Evolutionary conservation across 1,284 basidiomycete species (phyloP).

Genomic region (Rhodotorula sp.): DNA sequence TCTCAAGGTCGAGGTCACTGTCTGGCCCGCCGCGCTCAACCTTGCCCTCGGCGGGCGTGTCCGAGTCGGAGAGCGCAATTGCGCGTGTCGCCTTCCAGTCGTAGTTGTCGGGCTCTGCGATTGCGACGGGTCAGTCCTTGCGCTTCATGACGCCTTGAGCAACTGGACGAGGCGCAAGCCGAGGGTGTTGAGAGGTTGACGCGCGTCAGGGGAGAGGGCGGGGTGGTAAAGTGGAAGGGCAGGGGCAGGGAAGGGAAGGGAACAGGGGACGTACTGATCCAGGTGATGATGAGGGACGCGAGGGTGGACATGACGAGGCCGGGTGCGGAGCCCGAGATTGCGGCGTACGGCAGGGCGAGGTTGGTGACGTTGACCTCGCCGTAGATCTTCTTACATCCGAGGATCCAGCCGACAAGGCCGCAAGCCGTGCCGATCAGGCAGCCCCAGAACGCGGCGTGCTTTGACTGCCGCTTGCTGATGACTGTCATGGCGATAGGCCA

Average conservation of each 20-base stretch:
- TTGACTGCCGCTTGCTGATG: constrained; percentile 26
- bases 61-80: constrained; percentile 45
- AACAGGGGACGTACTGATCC: constrained; percentile 54
- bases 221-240: too few species aligned
- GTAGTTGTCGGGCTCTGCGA: constrained; percentile 66
- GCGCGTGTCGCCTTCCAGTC: constrained; percentile 74
- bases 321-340: constrained; percentile 49
- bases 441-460: constrained; percentile 18
- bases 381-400: constrained; percentile 43
- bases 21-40: background rate
- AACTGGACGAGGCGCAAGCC: too few species aligned
- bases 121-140: background rate
- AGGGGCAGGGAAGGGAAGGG: too few species aligned
- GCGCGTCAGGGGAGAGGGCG: too few species aligned
- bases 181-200: too few species aligned
- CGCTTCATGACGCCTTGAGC: too few species aligned
- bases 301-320: constrained; percentile 80
- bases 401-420: constrained; percentile 40
- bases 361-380: constrained; percentile 44
- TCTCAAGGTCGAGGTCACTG: background rate
- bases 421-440: constrained; percentile 15
- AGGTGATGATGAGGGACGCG: constrained; percentile 65
- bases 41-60: background rate
- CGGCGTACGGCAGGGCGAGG: constrained; percentile 43
- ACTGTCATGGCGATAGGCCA: constrained; percentile 44